phyloP scores from a whole-genome alignment of 2,329 filamentous ascomycete species.

The Claviceps quebecensis region DNA sequence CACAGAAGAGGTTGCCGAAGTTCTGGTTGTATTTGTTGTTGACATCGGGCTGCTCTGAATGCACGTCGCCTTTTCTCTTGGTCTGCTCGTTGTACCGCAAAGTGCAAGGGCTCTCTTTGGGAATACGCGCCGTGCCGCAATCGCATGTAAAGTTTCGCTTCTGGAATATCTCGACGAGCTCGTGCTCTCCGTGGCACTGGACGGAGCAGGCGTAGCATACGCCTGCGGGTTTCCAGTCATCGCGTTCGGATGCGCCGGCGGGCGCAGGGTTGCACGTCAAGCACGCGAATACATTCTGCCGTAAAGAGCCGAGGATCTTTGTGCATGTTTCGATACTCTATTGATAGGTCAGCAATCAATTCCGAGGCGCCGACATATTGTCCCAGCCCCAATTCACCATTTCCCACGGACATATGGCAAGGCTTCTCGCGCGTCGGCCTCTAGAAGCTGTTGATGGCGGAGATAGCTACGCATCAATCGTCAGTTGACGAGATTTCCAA shows the following conservation, averaged over 20 bases:
- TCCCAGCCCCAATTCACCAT: neutral
- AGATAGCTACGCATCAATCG: conserved; percentile 52
- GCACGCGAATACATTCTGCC: conserved; percentile 84
- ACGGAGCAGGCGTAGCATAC: conserved; percentile 96
- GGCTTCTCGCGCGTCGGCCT: conserved; percentile 88
- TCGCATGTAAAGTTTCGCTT: conserved; percentile 96
- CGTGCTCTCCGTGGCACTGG: conserved; percentile 90
- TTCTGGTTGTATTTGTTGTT: conserved; percentile 93
- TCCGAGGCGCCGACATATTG: conserved; percentile 3
- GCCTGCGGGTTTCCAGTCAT: conserved; percentile 47
- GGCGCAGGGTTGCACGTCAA: conserved; percentile 84
- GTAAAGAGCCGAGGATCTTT: conserved; percentile 71
- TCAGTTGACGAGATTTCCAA: neutral
- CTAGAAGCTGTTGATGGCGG: conserved; percentile 73
- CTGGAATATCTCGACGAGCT: conserved; percentile 85
- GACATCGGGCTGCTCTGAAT: conserved; percentile 55
- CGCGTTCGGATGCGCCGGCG: conserved; percentile 41
- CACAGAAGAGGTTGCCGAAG: conserved; percentile 85
- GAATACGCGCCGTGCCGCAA: conserved; percentile 76
- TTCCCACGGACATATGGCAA: conserved; percentile 63
- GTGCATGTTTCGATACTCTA: conserved; percentile 92
- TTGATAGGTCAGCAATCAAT: conserved; percentile 10
- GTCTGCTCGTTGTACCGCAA: conserved; percentile 61
- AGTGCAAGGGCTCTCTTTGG: conserved; percentile 55
- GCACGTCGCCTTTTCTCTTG: conserved; percentile 62